Conservation (phyloP, 2,329 filamentous ascomycete species). For the Huntiella bhutanensis region DNA sequence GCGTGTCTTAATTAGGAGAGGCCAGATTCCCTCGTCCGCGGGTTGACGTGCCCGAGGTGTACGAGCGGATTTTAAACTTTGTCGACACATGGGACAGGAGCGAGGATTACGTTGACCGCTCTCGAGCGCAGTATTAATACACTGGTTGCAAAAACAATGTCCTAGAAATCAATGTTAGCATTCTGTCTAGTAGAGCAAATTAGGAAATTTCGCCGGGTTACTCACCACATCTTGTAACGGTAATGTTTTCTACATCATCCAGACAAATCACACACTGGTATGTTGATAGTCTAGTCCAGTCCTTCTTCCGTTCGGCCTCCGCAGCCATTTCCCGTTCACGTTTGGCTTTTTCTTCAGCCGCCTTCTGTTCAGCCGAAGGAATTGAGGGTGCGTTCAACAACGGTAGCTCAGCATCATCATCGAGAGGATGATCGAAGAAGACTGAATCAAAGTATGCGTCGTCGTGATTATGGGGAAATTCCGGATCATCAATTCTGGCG, state of each 20-base stretch:
- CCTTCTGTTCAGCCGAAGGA: too few species aligned
- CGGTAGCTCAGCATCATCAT: too few species aligned
- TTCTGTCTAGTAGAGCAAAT: not conserved
- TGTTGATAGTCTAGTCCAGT: constrained; percentile 29
- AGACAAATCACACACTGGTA: constrained; percentile 52
- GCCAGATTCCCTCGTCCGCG: too few species aligned
- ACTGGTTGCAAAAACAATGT: constrained; percentile 45
- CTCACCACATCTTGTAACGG: constrained; percentile 49
- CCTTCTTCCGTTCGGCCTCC: constrained; percentile 24
- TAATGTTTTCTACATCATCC: constrained; percentile 38
- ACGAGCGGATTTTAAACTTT: constrained; percentile 23
- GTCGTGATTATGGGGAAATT: too few species aligned
- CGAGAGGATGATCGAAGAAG: too few species aligned
- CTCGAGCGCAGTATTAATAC: constrained; percentile 28
- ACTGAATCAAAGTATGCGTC: too few species aligned
- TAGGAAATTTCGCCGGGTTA: constrained; percentile 7
- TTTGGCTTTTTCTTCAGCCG: not conserved
- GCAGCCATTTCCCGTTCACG: constrained; percentile 11
- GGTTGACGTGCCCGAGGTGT: too few species aligned
- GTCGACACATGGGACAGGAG: constrained; percentile 42
- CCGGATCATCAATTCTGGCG: too few species aligned
- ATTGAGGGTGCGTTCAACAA: too few species aligned
- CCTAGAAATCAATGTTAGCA: constrained; percentile 19
- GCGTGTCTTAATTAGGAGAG: too few species aligned
- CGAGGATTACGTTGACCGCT: constrained; percentile 38